phyloP scores from a whole-genome alignment of 2,329 filamentous ascomycete genomes.

The Berkeleyomyces rouxiae region DNA sequence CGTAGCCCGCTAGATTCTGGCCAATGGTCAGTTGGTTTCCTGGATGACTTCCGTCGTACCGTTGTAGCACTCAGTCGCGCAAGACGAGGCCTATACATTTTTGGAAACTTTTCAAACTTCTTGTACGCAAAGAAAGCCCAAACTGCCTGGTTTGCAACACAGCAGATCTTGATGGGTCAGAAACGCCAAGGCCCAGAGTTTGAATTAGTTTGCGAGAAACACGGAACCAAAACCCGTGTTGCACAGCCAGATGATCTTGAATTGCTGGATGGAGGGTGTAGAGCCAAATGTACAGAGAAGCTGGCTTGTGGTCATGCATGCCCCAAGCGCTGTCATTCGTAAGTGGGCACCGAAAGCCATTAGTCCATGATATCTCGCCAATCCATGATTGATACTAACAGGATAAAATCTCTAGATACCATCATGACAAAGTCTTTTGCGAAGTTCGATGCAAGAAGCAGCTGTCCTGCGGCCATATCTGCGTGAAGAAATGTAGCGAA shows the following conservation, averaged over 20 bases:
- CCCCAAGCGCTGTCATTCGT: neutral
- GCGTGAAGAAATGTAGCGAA: neutral
- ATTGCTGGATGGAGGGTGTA: slow-evolving; percentile 14
- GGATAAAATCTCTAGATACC: neutral
- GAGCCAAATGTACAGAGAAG: neutral
- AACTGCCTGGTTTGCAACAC: slow-evolving; percentile 22
- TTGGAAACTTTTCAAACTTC: slow-evolving; percentile 51
- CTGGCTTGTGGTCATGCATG: slow-evolving; percentile 10
- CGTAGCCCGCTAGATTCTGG: slow-evolving; percentile 41
- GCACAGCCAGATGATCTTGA: slow-evolving; percentile 36
- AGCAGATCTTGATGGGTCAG: slow-evolving; percentile 9
- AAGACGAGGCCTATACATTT: slow-evolving; percentile 64
- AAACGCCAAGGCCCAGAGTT: slow-evolving; percentile 30
- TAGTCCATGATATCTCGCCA: neutral
- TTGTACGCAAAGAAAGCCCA: slow-evolving; percentile 28
- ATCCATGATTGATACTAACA: too few relatives aligned
- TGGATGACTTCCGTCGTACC: slow-evolving; percentile 42
- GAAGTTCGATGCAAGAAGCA: neutral
- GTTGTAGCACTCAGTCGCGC: slow-evolving; percentile 52
- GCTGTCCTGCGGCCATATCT: neutral
- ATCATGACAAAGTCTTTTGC: neutral
- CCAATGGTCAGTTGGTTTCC: slow-evolving; percentile 47
- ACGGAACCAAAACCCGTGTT: neutral
- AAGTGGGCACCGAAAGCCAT: neutral
- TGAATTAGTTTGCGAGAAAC: neutral